Base-by-base conservation (phyloP, 495 filamentous ascomycete genomes). In the Talaromyces liani region DNA sequence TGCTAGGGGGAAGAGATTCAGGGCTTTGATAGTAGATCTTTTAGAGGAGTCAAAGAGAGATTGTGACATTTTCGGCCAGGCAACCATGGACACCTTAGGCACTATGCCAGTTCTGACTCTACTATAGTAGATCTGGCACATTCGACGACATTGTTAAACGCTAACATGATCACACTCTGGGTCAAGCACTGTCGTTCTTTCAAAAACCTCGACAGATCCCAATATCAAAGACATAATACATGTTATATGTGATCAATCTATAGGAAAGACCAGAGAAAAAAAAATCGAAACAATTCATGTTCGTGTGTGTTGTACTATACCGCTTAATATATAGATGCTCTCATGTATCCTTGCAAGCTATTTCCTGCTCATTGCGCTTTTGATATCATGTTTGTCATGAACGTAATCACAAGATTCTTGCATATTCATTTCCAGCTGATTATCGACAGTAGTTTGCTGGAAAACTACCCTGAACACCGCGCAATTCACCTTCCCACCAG, bases 401-500 rank as follows among this genome's bases (percentile, higher is more conserved):
- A 33, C 29, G 18, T 22, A 31, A 55, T 55, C 51, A 55, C 18
- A 59, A 18, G 12, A 59, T 59, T 16, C 29, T 59, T 22, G 10
- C 29, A 22, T 36, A 31, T 39, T 22, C n/a, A 36, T 14, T 36
- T 22, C 53, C 20, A 16, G 20, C 22, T 16, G 16, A 27, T 62
- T 54, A 64, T 39, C 71, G 71, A 77, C 89, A 89, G 71, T 98
- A 98, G 73, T 98, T 98, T 4, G 93, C 93, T 18, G 93, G 93
- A 73, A 97, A 98, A 67, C 77, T 87, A 9, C 93, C 93, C 70
- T 81, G 82, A 24, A 76, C 71, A 3, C 93, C 94, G 57, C 80
- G 75, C 31, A 96, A 60, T 74, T 97, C 92, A 18, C 93, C 93
- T 62, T 91, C 86, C 93, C 93, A 98, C 93, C 93, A 98, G 69